phyloP scores from a whole-genome alignment of 306 rosid species.

The Lathyrus oleraceus region DNA sequence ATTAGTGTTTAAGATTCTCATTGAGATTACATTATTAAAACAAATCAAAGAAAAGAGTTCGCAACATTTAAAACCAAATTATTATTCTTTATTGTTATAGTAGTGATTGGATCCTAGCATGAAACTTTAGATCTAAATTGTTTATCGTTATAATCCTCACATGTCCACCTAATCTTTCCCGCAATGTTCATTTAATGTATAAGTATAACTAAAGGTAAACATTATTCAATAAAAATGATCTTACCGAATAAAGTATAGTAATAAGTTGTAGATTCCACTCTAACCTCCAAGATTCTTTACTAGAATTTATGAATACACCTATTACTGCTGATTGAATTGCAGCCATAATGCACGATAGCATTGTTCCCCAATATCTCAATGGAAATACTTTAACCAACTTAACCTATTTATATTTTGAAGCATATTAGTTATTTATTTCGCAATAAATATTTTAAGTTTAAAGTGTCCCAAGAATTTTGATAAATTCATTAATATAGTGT shows the following conservation, averaged over 20 bases:
- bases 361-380: constrained; percentile 50
- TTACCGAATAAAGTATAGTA: constrained; percentile 71
- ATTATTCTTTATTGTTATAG: too few species aligned
- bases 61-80: too few species aligned
- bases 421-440: not conserved
- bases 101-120: too few species aligned
- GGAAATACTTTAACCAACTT: constrained; percentile 55
- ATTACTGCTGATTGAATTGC: constrained; percentile 48
- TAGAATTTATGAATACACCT: constrained; percentile 46
- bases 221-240: not conserved
- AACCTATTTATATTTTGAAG: constrained; percentile 40
- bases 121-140: too few species aligned
- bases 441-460: not conserved
- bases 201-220: too few species aligned
- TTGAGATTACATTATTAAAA: not conserved
- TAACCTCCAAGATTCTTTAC: constrained; percentile 53
- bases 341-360: constrained; percentile 58
- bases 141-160: too few species aligned
- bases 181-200: too few species aligned
- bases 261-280: constrained; percentile 58
- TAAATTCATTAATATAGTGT: too few species aligned
- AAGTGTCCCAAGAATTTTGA: too few species aligned
- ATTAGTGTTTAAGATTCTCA: not conserved
- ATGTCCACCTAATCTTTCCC: too few species aligned
- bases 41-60: not conserved